Percentiles rank a stretch among this genome's conserved stretches.
These are phyloP conservation scores for Isabelozyma pseudorhagii DNA, from an alignment of 805 yeast species.

Conservation along the genomic window DNA sequence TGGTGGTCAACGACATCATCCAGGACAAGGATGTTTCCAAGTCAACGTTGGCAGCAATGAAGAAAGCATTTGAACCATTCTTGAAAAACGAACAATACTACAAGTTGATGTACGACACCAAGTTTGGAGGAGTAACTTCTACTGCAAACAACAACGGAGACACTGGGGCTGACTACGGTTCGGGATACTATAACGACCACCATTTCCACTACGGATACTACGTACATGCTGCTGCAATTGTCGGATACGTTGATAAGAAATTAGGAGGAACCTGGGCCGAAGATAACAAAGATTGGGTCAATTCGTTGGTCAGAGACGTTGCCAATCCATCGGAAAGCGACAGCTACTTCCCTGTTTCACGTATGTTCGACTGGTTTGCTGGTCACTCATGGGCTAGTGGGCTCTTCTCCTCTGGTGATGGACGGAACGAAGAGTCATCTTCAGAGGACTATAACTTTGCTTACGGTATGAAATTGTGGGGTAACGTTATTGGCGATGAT, in stretches of 20 bases:
- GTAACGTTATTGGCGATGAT: conserved; percentile 52
- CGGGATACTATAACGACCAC: conserved; percentile 79
- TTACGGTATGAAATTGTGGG: conserved; percentile 71
- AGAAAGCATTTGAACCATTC: conserved; percentile 43
- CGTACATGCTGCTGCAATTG: conserved; percentile 77
- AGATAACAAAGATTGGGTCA: conserved; percentile 52
- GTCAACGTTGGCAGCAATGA: conserved; percentile 30
- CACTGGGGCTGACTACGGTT: conserved; percentile 58
- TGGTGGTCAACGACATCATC: conserved; percentile 48
- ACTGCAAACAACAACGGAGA: conserved; percentile 45
- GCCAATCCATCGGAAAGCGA: conserved; percentile 61
- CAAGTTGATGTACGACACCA: conserved; percentile 56
- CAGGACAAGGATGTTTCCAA: conserved; percentile 38
- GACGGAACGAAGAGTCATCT: conserved; percentile 71
- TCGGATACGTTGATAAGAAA: conserved; percentile 61
- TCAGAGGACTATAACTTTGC: conserved; percentile 73
- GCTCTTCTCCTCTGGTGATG: conserved; percentile 64
- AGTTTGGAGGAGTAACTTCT: conserved; percentile 55
- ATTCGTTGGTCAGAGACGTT: conserved; percentile 61
- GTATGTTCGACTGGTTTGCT: conserved; percentile 72
- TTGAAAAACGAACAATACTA: conserved; percentile 39
- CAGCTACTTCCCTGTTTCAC: conserved; percentile 61
- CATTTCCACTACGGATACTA: conserved; percentile 87
- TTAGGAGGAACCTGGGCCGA: conserved; percentile 55
- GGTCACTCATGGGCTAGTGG: conserved; percentile 85